phyloP scores from a whole-genome alignment of 176 grass and related monocot species.

The Oryza coarctata region DNA sequence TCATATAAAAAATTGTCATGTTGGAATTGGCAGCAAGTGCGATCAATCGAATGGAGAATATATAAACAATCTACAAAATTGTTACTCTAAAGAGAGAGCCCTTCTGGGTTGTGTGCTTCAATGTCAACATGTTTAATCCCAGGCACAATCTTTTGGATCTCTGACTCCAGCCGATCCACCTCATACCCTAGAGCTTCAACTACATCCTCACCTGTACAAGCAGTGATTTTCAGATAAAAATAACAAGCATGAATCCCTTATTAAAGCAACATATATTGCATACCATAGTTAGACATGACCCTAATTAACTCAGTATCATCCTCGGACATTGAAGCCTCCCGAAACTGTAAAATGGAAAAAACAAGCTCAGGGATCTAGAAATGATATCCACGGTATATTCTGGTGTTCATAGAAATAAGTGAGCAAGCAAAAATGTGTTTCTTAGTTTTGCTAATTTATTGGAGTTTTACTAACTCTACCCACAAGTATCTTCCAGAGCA shows the following conservation, averaged over 20 bases:
- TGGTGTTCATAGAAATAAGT: neutral
- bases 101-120: constrained; percentile 95
- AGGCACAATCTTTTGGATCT: constrained; percentile 94
- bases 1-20: neutral
- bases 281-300: constrained; percentile 96
- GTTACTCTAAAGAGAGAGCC: constrained; percentile 46
- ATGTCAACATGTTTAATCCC: constrained; percentile 95
- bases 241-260: neutral
- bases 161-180: constrained; percentile 88
- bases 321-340: constrained; percentile 59
- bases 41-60: constrained; percentile 14
- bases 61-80: constrained; percentile 30
- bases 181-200: constrained; percentile 91
- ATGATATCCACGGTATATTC: neutral
- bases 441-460: constrained; percentile 18
- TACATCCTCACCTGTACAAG: constrained; percentile 78
- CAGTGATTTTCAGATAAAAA: constrained; percentile 18
- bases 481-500: neutral
- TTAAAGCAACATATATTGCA: constrained; percentile 9
- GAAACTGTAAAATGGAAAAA: constrained; percentile 54
- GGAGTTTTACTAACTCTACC: neutral
- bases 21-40: constrained; percentile 5
- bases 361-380: neutral
- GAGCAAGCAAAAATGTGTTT: constrained; percentile 7
- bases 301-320: constrained; percentile 66